Conservation (phyloP, 192 early-diverging fungal genomes). For the Gryganskiella cystojenkinii region DNA sequence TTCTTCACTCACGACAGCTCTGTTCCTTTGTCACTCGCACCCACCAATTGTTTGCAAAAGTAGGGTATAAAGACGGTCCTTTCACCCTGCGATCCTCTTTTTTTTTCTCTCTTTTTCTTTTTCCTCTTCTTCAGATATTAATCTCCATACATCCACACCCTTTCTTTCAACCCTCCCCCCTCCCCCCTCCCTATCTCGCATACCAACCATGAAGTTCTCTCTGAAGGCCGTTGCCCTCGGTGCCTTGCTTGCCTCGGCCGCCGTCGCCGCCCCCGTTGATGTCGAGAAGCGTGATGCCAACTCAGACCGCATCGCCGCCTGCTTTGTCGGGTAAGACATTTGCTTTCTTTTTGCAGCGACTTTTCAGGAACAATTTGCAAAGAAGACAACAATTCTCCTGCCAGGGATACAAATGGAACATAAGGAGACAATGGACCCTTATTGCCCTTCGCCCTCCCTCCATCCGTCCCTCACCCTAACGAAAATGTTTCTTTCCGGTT, state of each 20-base stretch:
- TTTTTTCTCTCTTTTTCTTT: background rate
- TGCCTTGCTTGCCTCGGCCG: constrained; percentile 7
- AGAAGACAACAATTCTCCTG: too few relatives aligned
- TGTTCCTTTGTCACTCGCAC: background rate
- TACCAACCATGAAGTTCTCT: constrained; percentile 24
- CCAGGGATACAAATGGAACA: too few relatives aligned
- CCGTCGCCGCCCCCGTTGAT: constrained; percentile 14
- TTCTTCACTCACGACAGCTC: too few relatives aligned
- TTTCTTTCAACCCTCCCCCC: background rate
- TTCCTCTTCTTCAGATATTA: constrained; percentile 6
- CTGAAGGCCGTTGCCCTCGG: constrained; percentile 12
- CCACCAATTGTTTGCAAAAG: too few relatives aligned
- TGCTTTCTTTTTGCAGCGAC: background rate
- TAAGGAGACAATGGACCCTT: too few relatives aligned
- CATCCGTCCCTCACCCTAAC: background rate
- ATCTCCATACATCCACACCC: constrained; percentile 2
- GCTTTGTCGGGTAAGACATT: constrained; percentile 1
- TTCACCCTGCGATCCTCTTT: too few relatives aligned
- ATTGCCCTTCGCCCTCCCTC: background rate
- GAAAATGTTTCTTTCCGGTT: too few relatives aligned
- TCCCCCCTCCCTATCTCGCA: background rate
- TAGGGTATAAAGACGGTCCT: background rate
- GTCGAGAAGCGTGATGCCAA: constrained; percentile 28
- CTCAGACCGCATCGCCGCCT: constrained; percentile 18
- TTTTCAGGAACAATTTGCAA: background rate